phyloP scores from a whole-genome alignment of 331 rosid genomes.

The Pyrus hybrid region DNA sequence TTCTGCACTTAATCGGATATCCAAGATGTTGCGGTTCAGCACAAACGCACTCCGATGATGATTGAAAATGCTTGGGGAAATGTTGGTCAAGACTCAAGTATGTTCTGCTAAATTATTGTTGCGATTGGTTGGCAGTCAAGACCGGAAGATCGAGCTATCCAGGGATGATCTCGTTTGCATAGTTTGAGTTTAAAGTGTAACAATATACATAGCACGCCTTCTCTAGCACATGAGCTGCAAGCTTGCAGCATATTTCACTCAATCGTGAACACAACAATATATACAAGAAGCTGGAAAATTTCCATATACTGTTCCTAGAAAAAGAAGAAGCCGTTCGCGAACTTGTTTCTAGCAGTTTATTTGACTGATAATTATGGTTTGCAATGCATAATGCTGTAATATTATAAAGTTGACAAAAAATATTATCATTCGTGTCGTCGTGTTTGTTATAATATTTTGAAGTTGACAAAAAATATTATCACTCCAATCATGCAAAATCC shows the following conservation, averaged over 20 bases:
- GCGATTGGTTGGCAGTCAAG: conserved; percentile 39
- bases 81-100: conserved; percentile 22
- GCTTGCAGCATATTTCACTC: background rate
- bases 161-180: conserved; percentile 64
- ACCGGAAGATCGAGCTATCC: conserved; percentile 86
- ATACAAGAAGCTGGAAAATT: background rate
- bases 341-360: background rate
- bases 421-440: background rate
- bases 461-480: too few relatives aligned
- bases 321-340: too few relatives aligned
- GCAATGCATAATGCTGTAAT: background rate
- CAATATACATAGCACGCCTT: background rate
- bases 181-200: conserved; percentile 45
- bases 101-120: background rate
- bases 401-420: background rate
- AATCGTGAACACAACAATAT: background rate
- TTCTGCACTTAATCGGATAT: conserved; percentile 84
- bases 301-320: background rate
- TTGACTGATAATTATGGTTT: background rate
- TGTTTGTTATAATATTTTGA: background rate
- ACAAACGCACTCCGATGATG: conserved; percentile 50
- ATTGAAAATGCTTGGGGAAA: conserved; percentile 61
- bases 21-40: conserved; percentile 41
- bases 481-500: too few relatives aligned
- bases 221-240: background rate